Percentiles rank a stretch among this genome's conserved stretches.
Conservation (phyloP, 495 filamentous ascomycete genomes). For the Astrothelium macrocarpum region DNA sequence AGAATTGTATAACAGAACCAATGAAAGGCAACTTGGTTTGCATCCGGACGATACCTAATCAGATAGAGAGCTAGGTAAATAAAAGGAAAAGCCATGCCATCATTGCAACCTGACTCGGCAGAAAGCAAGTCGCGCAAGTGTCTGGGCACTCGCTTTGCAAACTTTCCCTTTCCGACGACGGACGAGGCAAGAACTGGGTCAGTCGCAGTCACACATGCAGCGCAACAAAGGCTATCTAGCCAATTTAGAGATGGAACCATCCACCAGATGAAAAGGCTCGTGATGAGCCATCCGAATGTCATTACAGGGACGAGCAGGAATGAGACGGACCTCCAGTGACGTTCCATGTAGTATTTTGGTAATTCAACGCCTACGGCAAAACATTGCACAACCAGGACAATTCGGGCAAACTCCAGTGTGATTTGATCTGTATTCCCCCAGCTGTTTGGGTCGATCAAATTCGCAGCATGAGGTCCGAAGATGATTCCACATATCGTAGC, state of each 20-base stretch:
- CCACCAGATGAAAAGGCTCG: slow-evolving; percentile 95
- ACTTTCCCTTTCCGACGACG: slow-evolving; percentile 97
- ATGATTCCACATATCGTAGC: slow-evolving; percentile 95
- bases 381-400: slow-evolving; percentile 97
- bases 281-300: slow-evolving; percentile 93
- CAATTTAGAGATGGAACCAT: slow-evolving; percentile 72
- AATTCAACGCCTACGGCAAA: slow-evolving; percentile 98
- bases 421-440: slow-evolving; percentile 96
- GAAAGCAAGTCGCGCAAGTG: slow-evolving; percentile 93
- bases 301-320: slow-evolving; percentile 90
- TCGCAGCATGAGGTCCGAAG: slow-evolving; percentile 90
- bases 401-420: slow-evolving; percentile 92
- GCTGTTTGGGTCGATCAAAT: slow-evolving; percentile 69
- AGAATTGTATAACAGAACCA: slow-evolving; percentile 89
- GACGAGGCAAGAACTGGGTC: slow-evolving; percentile 97
- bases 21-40: slow-evolving; percentile 60
- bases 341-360: slow-evolving; percentile 95
- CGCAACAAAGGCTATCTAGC: slow-evolving; percentile 76
- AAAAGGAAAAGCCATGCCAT: slow-evolving; percentile 99
- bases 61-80: slow-evolving; percentile 88
- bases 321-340: slow-evolving; percentile 88
- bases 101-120: slow-evolving; percentile 97
- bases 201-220: slow-evolving; percentile 94
- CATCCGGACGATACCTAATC: slow-evolving; percentile 63
- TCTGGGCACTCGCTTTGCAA: slow-evolving; percentile 93